Evolutionary conservation across 768 basidiomycete genomes (phyloP).

Genomic region (Trametes meyenii): DNA sequence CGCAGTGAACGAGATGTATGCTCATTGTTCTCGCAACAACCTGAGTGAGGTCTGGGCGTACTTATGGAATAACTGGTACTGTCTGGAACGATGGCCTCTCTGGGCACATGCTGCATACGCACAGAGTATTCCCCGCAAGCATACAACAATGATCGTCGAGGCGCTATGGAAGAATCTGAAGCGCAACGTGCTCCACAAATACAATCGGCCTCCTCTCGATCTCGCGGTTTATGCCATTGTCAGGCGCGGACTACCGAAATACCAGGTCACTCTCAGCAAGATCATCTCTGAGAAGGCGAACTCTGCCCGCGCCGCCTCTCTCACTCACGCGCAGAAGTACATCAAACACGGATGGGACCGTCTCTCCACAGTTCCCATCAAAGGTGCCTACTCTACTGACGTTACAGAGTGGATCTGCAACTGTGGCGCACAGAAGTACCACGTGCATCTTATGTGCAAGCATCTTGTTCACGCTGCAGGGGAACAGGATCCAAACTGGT

Average conservation of each 20-base stretch:
- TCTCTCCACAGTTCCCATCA: slow-evolving; percentile 1
- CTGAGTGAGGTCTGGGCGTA: slow-evolving; percentile 31
- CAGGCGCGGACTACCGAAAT: slow-evolving; percentile 4
- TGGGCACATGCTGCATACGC: slow-evolving; percentile 27
- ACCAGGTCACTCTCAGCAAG: slow-evolving; percentile 2
- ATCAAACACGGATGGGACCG: slow-evolving; percentile 14
- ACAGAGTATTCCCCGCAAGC: slow-evolving; percentile 6
- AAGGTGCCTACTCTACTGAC: slow-evolving; percentile 10
- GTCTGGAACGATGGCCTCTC: slow-evolving; percentile 30
- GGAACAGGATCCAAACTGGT: too few species aligned
- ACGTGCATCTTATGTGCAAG: slow-evolving; percentile 15
- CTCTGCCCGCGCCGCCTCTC: background rate
- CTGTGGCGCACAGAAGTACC: too few species aligned
- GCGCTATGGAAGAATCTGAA: slow-evolving; percentile 16
- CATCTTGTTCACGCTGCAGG: slow-evolving; percentile 18
- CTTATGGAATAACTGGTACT: slow-evolving; percentile 37
- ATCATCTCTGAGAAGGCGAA: background rate
- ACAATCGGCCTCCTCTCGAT: slow-evolving; percentile 18
- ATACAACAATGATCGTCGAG: slow-evolving; percentile 23
- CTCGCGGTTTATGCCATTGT: too few species aligned
- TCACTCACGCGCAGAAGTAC: slow-evolving; percentile 1
- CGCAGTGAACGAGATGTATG: background rate
- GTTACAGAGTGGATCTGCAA: slow-evolving; percentile 9
- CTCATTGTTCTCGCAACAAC: background rate
- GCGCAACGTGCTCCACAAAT: slow-evolving; percentile 6